These are phyloP conservation scores for Collybiopsis luxurians DNA, from an alignment of 768 basidiomycete genomes.

Conservation along the genomic window DNA sequence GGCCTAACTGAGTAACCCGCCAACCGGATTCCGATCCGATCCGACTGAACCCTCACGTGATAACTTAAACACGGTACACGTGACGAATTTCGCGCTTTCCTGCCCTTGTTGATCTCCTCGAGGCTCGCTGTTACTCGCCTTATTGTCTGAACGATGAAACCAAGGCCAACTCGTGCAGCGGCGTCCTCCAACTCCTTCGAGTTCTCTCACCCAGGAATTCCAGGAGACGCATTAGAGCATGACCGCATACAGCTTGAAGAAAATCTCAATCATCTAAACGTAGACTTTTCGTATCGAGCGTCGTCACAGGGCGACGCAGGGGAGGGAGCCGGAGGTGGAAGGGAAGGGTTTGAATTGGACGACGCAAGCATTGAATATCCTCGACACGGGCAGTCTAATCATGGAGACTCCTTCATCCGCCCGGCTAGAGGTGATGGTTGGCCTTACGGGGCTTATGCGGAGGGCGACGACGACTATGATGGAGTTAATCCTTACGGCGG, in stretches of 20 bases:
- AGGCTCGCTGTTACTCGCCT: neutral
- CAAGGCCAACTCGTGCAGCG: neutral
- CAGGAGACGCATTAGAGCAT: constrained; percentile 71
- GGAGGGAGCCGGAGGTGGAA: too few species aligned
- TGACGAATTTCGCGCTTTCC: neutral
- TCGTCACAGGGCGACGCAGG: constrained; percentile 42
- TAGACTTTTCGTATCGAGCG: constrained; percentile 68
- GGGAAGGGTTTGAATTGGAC: too few species aligned
- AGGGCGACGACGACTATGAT: constrained; percentile 58
- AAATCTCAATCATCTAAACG: constrained; percentile 73
- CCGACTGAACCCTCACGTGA: too few species aligned
- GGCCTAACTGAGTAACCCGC: too few species aligned
- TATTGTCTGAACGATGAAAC: neutral
- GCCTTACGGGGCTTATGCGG: constrained; percentile 39
- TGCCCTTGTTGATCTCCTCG: neutral
- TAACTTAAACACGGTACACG: constrained; percentile 1
- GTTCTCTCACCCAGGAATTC: neutral
- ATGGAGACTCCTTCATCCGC: constrained; percentile 59
- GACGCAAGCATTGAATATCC: constrained; percentile 67
- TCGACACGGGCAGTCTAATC: constrained; percentile 61
- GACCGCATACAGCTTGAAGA: constrained; percentile 77
- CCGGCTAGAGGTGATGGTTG: constrained; percentile 59
- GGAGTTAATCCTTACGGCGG: constrained; percentile 65
- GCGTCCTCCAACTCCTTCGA: neutral
- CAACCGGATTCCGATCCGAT: too few species aligned